Evolutionary conservation across 306 rosid species (phyloP).

Genomic region (Crataegus laevigata): DNA sequence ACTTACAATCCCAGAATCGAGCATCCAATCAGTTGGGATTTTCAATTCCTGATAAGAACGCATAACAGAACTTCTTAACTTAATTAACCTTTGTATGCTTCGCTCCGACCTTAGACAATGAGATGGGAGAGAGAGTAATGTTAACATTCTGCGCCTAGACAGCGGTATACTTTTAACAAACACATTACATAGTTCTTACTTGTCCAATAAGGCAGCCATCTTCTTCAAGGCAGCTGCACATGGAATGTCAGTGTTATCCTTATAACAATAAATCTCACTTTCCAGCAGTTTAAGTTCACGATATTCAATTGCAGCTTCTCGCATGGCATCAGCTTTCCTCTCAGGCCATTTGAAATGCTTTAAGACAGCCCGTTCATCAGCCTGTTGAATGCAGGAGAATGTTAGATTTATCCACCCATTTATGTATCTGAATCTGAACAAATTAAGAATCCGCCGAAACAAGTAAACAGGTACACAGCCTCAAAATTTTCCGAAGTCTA

Average conservation of each 20-base stretch:
- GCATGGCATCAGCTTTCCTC: slow-evolving; percentile 86
- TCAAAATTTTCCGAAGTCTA: background rate
- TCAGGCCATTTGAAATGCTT: slow-evolving; percentile 98
- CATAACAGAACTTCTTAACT: slow-evolving; percentile 49
- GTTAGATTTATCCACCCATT: background rate
- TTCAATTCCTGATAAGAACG: slow-evolving; percentile 54
- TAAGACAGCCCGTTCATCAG: slow-evolving; percentile 81
- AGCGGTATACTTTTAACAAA: background rate
- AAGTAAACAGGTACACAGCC: background rate
- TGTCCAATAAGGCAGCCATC: slow-evolving; percentile 79
- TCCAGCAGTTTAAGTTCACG: slow-evolving; percentile 69
- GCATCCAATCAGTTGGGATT: slow-evolving; percentile 90
- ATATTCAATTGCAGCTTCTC: slow-evolving; percentile 91
- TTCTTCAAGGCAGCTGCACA: slow-evolving; percentile 77
- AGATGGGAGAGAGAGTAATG: slow-evolving; percentile 10
- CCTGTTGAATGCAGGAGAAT: slow-evolving; percentile 39
- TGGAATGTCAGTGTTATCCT: slow-evolving; percentile 64
- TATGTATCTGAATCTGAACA: background rate
- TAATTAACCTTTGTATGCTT: slow-evolving; percentile 57
- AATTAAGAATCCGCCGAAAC: background rate
- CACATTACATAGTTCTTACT: slow-evolving; percentile 34
- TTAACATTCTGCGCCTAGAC: slow-evolving; percentile 8
- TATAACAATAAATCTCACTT: slow-evolving; percentile 57
- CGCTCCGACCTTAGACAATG: slow-evolving; percentile 62
- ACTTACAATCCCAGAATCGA: slow-evolving; percentile 69